Conservation (phyloP, 345 rosid species). For the Arabis hirsuta region DNA sequence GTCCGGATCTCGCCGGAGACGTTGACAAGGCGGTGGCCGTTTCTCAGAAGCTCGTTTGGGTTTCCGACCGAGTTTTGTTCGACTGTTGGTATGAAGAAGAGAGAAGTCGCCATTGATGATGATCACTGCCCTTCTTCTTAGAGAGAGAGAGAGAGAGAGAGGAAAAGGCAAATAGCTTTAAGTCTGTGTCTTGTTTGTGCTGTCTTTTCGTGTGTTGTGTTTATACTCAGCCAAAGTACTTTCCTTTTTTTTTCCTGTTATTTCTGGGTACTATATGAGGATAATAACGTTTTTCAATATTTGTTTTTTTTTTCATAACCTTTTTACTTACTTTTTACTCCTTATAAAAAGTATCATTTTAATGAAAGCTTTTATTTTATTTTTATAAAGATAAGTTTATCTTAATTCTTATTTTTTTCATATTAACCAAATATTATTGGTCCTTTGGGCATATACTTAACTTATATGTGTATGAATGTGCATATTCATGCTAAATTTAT, state of each 20-base stretch:
- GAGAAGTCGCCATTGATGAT: slow-evolving; percentile 45
- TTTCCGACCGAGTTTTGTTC: slow-evolving; percentile 19
- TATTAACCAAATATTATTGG: neutral
- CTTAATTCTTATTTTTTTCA: neutral
- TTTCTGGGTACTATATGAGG: slow-evolving; percentile 47
- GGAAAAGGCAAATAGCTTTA: slow-evolving; percentile 29
- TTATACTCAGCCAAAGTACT: slow-evolving; percentile 39
- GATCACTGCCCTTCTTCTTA: slow-evolving; percentile 32
- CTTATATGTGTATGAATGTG: neutral
- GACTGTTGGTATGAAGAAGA: slow-evolving; percentile 29
- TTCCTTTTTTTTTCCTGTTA: slow-evolving; percentile 38
- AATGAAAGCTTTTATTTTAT: neutral
- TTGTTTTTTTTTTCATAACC: neutral
- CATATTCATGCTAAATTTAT: neutral
- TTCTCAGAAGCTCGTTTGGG: slow-evolving; percentile 31
- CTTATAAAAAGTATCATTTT: neutral
- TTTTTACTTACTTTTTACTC: slow-evolving; percentile 27
- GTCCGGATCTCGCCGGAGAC: slow-evolving; percentile 33
- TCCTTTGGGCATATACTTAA: slow-evolving; percentile 3
- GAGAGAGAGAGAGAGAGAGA: slow-evolving; percentile 21
- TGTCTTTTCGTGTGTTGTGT: slow-evolving; percentile 27
- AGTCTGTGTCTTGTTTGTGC: slow-evolving; percentile 31
- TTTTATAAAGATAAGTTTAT: neutral
- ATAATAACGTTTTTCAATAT: slow-evolving; percentile 18
- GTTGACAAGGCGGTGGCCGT: slow-evolving; percentile 18